A percentile compares a stretch with the other conserved stretches of the same genome.
These are phyloP conservation scores for Fallopia convolvulus DNA, from an alignment of 148 eudicot genomes.

Conservation along the genomic window DNA sequence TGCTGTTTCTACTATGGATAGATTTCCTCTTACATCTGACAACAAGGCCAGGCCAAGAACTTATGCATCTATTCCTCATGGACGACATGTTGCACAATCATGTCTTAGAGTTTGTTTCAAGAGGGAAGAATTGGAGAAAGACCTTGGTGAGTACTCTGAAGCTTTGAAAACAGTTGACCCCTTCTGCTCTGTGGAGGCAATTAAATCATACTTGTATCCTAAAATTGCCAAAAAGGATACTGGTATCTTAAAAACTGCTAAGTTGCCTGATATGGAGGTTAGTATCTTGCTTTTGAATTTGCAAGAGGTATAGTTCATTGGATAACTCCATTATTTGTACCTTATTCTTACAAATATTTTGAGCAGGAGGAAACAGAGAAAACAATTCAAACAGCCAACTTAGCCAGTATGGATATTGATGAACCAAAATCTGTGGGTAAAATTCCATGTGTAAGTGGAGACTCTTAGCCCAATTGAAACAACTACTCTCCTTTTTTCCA, in stretches of 20 bases:
- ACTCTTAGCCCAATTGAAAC: not conserved
- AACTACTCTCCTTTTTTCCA: not conserved
- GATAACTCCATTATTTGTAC: not conserved
- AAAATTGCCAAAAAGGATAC: constrained; percentile 34
- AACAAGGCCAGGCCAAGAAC: constrained; percentile 33
- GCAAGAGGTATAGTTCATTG: not conserved
- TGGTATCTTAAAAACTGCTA: constrained; percentile 16
- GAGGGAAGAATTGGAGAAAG: constrained; percentile 52
- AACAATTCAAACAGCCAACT: not conserved
- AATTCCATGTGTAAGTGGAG: not conserved
- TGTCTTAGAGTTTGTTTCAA: constrained; percentile 61
- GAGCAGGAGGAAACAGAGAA: not conserved
- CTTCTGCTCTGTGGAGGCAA: constrained; percentile 60
- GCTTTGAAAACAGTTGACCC: constrained; percentile 71
- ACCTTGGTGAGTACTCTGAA: constrained; percentile 48
- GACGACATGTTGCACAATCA: constrained; percentile 39
- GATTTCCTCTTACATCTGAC: constrained; percentile 49
- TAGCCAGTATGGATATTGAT: constrained; percentile 5
- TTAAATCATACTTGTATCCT: constrained; percentile 51
- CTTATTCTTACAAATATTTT: not conserved
- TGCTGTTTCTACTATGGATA: constrained; percentile 73
- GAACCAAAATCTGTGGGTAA: not conserved
- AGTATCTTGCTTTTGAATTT: constrained; percentile 14
- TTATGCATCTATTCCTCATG: constrained; percentile 62
- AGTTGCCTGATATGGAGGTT: constrained; percentile 47